phyloP scores from a whole-genome alignment of 768 basidiomycete species.

The Termitomyces sp. region DNA sequence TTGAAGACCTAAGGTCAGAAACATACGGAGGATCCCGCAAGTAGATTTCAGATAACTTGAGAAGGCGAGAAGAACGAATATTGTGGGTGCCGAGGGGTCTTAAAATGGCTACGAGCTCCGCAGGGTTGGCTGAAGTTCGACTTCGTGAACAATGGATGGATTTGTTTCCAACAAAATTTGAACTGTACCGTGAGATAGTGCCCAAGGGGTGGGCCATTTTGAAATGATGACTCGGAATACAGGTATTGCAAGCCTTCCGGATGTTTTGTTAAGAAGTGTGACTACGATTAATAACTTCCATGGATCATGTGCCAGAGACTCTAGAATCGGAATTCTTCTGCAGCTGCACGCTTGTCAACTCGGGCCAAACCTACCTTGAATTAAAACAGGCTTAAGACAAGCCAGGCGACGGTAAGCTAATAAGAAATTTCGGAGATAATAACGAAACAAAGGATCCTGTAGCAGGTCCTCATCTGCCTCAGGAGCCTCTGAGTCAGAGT shows the following conservation, averaged over 20 bases:
- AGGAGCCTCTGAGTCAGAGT: not conserved
- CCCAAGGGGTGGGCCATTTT: slow-evolving; percentile 53
- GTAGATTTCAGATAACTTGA: slow-evolving; percentile 47
- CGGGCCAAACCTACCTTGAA: slow-evolving; percentile 27
- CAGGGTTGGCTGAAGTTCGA: slow-evolving; percentile 30
- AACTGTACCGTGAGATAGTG: slow-evolving; percentile 45
- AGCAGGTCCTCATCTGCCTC: not conserved
- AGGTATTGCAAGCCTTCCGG: slow-evolving; percentile 58
- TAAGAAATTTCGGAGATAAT: slow-evolving; percentile 19
- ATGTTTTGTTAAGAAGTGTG: slow-evolving; percentile 66
- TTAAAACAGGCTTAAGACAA: slow-evolving; percentile 28
- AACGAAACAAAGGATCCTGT: slow-evolving; percentile 21
- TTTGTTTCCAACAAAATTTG: not conserved
- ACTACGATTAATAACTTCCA: slow-evolving; percentile 70
- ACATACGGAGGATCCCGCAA: slow-evolving; percentile 34
- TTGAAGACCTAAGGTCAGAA: slow-evolving; percentile 27
- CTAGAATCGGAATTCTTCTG: slow-evolving; percentile 22
- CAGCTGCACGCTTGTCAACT: not conserved
- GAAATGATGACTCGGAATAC: slow-evolving; percentile 53
- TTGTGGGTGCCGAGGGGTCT: slow-evolving; percentile 55
- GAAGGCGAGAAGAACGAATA: slow-evolving; percentile 50
- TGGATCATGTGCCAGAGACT: slow-evolving; percentile 47
- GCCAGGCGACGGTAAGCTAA: slow-evolving; percentile 18
- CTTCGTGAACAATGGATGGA: not conserved
- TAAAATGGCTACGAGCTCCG: slow-evolving; percentile 40